Base-by-base conservation (phyloP, 1,139 yeast species). In the Hyphopichia wangnamkhiaoensis region DNA sequence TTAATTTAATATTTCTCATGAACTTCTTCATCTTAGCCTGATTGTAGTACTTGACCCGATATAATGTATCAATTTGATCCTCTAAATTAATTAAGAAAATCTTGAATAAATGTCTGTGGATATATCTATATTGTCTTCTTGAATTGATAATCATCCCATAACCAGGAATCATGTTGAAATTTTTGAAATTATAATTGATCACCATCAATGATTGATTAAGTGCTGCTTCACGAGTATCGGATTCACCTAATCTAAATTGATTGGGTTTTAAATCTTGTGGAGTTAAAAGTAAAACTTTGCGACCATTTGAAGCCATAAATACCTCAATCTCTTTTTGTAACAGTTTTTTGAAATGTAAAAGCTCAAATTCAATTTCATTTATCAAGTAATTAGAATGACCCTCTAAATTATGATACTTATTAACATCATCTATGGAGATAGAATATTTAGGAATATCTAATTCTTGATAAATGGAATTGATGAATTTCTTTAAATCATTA, bases 41-140 rank as follows among this genome's bases (percentile, higher is more conserved):
- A 27, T 59, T 58, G 28, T 55, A 52, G 46, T 70, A 68, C 45
- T 69, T 71, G 47, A 70, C 58, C 24, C 70, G 49, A 38, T 56
- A 54, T 37, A 71, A 58, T 1, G 65, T 62, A 31, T 71, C 74
- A 18, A 71, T 56, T 43, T 67, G 71, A 30, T 68, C 73, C 28
- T 62, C 68, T 37, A 70, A 46, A 48, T 72, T 72, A 36, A 68
- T 59, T 43, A 68, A 45, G 39, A 71, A 65, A 17, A 72, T 42
- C 44, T 70, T 70, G 49, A 58, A 62, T 20, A 72, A 47, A 45
- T 71, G 77, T 32, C 54, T 58, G 35, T 50, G 51, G 28, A 71
- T 52, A 37, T 47, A 49, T 31, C 52, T 56, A 34, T 51, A 53
- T 33, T 65, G 63, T 36, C 59, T 56, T 34, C 48, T 47, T 2